Evolutionary conservation across 2,329 filamentous ascomycete species (phyloP).

Genomic region (Coniella lustricola): DNA sequence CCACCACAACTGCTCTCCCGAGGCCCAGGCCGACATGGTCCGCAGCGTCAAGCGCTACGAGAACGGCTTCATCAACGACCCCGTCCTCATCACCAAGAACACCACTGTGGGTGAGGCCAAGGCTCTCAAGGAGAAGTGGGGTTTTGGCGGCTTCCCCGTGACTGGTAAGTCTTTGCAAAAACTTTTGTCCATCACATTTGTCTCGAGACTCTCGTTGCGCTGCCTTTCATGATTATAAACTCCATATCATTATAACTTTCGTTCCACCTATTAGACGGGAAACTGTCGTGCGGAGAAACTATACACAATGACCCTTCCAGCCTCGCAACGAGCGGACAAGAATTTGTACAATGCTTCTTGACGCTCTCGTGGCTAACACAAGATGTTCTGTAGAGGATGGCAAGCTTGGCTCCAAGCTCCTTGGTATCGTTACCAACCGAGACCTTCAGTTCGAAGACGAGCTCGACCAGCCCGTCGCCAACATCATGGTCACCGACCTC

Average conservation of each 20-base stretch:
- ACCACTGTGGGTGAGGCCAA: constrained; percentile 90
- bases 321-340: not conserved
- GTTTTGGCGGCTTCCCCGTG: constrained; percentile 96
- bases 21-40: constrained; percentile 97
- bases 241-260: constrained; percentile 91
- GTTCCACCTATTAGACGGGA: constrained; percentile 95
- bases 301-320: constrained; percentile 12
- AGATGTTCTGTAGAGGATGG: constrained; percentile 64
- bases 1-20: constrained; percentile 98
- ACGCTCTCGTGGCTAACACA: constrained; percentile 2
- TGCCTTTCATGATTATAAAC: constrained; percentile 64
- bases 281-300: constrained; percentile 72
- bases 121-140: constrained; percentile 93
- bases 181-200: constrained; percentile 7
- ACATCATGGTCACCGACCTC: constrained; percentile 93
- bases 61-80: constrained; percentile 97
- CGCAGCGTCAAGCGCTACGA: constrained; percentile 98
- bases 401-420: constrained; percentile 86
- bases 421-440: constrained; percentile 95
- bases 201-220: not conserved
- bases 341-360: not conserved
- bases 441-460: constrained; percentile 95
- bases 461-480: constrained; percentile 62
- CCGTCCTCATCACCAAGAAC: constrained; percentile 78
- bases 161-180: constrained; percentile 67